Evolutionary conservation across 2,329 filamentous ascomycete species (phyloP).

Genomic region (Sporothrix protearum): DNA sequence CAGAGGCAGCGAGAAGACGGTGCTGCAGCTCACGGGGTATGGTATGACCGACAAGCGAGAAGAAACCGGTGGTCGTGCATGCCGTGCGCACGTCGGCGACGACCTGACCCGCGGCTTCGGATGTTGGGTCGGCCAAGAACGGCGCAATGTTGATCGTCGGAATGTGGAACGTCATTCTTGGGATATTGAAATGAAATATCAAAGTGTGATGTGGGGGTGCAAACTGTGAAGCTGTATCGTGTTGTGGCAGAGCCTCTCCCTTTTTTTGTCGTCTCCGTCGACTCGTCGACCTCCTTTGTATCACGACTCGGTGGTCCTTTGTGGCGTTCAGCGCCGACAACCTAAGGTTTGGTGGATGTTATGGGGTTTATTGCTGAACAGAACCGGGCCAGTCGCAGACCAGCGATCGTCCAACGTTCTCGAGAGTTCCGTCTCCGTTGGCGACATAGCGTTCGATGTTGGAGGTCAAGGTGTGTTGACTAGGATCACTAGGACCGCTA

Average conservation of each 20-base stretch:
- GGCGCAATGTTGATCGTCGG: conserved; percentile 37
- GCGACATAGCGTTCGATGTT: neutral
- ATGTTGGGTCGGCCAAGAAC: conserved; percentile 34
- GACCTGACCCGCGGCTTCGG: conserved; percentile 32
- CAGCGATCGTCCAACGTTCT: neutral
- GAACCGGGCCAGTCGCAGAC: neutral
- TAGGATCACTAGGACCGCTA: neutral
- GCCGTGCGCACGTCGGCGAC: conserved; percentile 35
- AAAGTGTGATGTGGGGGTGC: neutral
- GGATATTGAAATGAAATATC: neutral
- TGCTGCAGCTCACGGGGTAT: conserved; percentile 30
- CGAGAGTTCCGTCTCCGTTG: neutral
- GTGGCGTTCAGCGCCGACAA: neutral
- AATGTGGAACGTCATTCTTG: conserved; percentile 28
- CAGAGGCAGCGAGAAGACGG: conserved; percentile 32
- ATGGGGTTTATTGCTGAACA: neutral
- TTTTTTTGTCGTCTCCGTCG: neutral
- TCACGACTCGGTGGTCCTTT: neutral
- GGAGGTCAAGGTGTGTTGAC: neutral
- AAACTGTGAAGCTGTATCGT: neutral
- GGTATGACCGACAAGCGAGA: conserved; percentile 33
- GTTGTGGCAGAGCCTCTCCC: neutral
- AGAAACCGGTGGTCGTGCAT: conserved; percentile 35
- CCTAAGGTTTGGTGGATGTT: neutral
- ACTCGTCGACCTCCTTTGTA: neutral